These are phyloP conservation scores for Bipolaris gigantea DNA, from an alignment of 2,329 filamentous ascomycete genomes.

Conservation along the genomic window DNA sequence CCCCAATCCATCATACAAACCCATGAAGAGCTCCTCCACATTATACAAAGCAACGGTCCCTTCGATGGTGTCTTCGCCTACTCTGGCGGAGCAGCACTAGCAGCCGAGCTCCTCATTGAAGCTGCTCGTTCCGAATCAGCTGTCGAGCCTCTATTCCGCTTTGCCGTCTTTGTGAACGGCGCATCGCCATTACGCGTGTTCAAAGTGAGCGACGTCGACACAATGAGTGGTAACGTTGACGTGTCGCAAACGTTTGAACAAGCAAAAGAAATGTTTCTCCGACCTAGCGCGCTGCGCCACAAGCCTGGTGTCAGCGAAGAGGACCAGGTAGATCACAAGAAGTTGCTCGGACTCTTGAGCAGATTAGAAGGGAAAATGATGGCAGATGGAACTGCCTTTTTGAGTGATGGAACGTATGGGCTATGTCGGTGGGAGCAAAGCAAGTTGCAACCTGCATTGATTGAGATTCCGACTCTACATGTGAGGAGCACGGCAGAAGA, in stretches of 20 bases:
- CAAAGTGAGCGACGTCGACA: background rate
- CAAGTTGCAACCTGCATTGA: background rate
- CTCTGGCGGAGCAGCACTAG: slow-evolving; percentile 2
- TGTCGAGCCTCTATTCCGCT: background rate
- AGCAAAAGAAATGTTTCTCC: slow-evolving; percentile 1
- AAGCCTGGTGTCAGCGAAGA: background rate
- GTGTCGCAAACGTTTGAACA: background rate
- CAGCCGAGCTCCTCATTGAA: background rate
- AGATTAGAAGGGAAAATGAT: background rate
- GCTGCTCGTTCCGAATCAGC: background rate
- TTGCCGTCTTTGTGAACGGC: background rate
- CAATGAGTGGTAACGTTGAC: background rate
- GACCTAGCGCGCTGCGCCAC: slow-evolving; percentile 1
- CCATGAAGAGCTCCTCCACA: background rate
- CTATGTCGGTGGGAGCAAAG: background rate
- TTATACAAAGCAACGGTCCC: background rate
- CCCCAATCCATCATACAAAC: background rate
- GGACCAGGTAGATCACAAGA: background rate
- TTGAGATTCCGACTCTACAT: background rate
- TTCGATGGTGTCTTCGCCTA: slow-evolving; percentile 1
- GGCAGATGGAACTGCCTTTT: background rate
- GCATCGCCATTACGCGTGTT: background rate
- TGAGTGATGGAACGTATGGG: background rate
- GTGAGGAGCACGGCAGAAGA: background rate
- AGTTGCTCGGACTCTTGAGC: background rate